Conservation (phyloP, 2,329 filamentous ascomycete genomes). For the Pyricularia sp. region DNA sequence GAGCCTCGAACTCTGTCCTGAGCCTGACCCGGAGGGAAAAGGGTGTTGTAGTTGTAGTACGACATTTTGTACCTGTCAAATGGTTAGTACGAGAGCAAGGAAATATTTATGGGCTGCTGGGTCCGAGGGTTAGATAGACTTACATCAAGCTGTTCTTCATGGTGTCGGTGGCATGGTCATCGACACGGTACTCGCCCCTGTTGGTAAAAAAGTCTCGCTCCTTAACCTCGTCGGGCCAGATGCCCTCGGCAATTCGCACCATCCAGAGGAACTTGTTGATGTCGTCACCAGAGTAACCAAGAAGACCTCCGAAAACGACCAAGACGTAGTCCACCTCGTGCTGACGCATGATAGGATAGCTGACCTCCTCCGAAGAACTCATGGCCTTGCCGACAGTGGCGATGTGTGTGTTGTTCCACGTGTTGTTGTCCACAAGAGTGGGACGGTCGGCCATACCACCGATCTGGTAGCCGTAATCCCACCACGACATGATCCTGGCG, state of each 20-base stretch:
- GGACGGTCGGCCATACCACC: slow-evolving; percentile 98
- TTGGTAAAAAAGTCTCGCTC: slow-evolving; percentile 93
- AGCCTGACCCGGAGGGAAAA: slow-evolving; percentile 89
- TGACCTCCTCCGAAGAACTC: slow-evolving; percentile 95
- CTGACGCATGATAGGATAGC: slow-evolving; percentile 96
- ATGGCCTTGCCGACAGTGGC: slow-evolving; percentile 98
- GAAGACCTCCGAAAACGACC: slow-evolving; percentile 87
- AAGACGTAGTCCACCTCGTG: slow-evolving; percentile 99
- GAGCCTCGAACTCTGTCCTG: slow-evolving; percentile 79
- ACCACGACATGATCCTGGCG: slow-evolving; percentile 99
- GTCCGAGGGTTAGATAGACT: slow-evolving; percentile 25
- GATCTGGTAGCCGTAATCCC: slow-evolving; percentile 99
- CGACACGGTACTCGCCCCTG: slow-evolving; percentile 89
- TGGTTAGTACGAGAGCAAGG: background rate
- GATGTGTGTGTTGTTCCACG: slow-evolving; percentile 99
- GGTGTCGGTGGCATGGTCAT: slow-evolving; percentile 83
- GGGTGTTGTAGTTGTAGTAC: slow-evolving; percentile 90
- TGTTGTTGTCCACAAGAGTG: slow-evolving; percentile 98
- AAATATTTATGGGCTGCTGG: background rate
- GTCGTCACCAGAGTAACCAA: slow-evolving; percentile 96
- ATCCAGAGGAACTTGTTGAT: slow-evolving; percentile 99
- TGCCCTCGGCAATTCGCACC: slow-evolving; percentile 97
- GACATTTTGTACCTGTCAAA: slow-evolving; percentile 94
- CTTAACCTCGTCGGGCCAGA: slow-evolving; percentile 99
- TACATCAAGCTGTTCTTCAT: slow-evolving; percentile 99